Conservation (phyloP, 2,329 filamentous ascomycete species). For the Monilinia fructicola region DNA sequence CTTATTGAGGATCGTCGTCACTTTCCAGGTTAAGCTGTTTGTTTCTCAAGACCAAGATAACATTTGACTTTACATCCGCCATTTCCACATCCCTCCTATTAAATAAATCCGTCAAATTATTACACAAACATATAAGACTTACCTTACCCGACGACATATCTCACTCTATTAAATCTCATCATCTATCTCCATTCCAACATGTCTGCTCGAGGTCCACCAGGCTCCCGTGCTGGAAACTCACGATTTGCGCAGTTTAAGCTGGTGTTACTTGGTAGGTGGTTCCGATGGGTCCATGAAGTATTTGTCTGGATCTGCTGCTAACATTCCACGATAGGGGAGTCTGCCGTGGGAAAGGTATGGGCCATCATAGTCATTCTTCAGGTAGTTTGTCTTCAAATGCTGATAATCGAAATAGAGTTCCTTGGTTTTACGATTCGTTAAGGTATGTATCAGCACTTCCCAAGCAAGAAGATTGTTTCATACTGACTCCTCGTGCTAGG, state of each 20-base stretch:
- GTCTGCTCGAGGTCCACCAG: constrained; percentile 75
- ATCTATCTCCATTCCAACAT: constrained; percentile 56
- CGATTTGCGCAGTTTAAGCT: constrained; percentile 99
- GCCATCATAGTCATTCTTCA: constrained; percentile 4
- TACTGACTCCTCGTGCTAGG: constrained; percentile 51
- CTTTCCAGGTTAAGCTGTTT: constrained; percentile 22
- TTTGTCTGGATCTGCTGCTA: constrained; percentile 38
- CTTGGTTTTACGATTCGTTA: constrained; percentile 95
- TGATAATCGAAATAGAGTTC: constrained; percentile 67
- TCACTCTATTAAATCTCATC: constrained; percentile 23
- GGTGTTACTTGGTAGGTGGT: constrained; percentile 80
- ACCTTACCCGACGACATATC: background rate
- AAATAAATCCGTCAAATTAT: background rate
- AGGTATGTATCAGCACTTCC: constrained; percentile 58
- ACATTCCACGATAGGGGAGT: constrained; percentile 70
- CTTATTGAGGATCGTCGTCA: constrained; percentile 19
- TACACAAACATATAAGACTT: constrained; percentile 7
- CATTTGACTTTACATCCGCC: constrained; percentile 12
- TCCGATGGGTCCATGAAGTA: background rate
- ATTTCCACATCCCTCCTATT: background rate
- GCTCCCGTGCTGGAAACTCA: constrained; percentile 65
- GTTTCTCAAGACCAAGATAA: constrained; percentile 21
- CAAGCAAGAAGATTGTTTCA: background rate
- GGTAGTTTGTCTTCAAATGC: constrained; percentile 25
- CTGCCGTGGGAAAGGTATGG: constrained; percentile 92